Evolutionary conservation across 1,139 yeast species (phyloP).

Genomic region (Scheffersomyces illinoinensis): DNA sequence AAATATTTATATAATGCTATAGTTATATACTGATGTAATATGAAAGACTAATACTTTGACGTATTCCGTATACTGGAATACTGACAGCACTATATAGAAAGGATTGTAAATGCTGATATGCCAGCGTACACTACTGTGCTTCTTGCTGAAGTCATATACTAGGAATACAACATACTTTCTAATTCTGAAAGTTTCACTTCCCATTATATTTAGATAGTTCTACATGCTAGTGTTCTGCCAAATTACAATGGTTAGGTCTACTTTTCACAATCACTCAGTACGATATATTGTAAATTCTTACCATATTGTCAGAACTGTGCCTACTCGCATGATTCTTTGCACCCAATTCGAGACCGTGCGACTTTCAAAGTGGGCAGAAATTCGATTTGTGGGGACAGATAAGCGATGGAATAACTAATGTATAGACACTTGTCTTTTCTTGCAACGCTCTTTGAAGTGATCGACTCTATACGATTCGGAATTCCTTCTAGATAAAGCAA

Average conservation of each 20-base stretch:
- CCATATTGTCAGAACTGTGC: not conserved
- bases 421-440: not conserved
- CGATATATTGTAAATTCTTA: no score
- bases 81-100: not conserved
- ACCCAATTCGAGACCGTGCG: not conserved
- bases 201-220: no score
- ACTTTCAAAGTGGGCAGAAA: not conserved
- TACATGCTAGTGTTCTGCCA: no score
- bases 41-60: not conserved
- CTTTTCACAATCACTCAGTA: no score
- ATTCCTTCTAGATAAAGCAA: not conserved
- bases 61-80: not conserved
- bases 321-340: not conserved
- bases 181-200: no score
- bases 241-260: no score
- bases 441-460: not conserved
- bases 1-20: not conserved
- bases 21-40: not conserved
- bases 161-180: no score
- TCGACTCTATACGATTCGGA: not conserved
- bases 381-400: not conserved
- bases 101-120: no score
- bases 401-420: not conserved
- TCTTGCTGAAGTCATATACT: no score
- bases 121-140: no score